Percentiles rank a stretch among this genome's conserved stretches.
Conservation (phyloP, 108 stramenopile species). For the Mayamaea pseudoterrestris region DNA sequence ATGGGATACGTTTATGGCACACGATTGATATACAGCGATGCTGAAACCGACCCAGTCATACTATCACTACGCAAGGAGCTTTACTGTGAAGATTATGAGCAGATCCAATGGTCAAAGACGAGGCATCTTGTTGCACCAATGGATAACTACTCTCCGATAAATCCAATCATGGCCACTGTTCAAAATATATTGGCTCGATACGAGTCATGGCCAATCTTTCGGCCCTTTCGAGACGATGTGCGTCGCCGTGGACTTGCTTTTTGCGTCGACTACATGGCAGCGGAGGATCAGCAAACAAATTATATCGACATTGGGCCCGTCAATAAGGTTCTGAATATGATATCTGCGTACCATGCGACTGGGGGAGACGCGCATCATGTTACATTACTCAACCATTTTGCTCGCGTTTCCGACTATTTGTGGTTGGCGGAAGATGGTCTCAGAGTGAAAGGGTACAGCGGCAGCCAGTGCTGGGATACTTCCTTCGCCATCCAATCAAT, state of each 20-base stretch:
- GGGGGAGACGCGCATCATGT: constrained; percentile 37
- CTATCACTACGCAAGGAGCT: constrained; percentile 57
- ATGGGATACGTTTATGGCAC: constrained; percentile 91
- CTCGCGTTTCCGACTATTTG: constrained; percentile 88
- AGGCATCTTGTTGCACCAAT: constrained; percentile 77
- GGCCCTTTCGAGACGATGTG: constrained; percentile 43
- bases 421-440: constrained; percentile 99
- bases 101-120: constrained; percentile 75
- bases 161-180: constrained; percentile 69
- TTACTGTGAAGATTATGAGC: constrained; percentile 56
- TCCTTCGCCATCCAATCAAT: constrained; percentile 93
- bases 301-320: constrained; percentile 95
- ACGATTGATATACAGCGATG: constrained; percentile 60
- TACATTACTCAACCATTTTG: constrained; percentile 72
- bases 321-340: constrained; percentile 94
- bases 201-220: constrained; percentile 64
- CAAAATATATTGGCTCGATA: constrained; percentile 78
- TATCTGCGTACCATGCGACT: constrained; percentile 60
- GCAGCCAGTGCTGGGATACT: constrained; percentile 96
- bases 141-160: constrained; percentile 93
- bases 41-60: constrained; percentile 66
- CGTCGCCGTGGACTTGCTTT: constrained; percentile 67
- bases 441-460: constrained; percentile 99
- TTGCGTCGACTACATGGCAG: constrained; percentile 75
- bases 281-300: constrained; percentile 97